Conservation (phyloP, 306 rosid species). For the Astragalus glycyphyllos region DNA sequence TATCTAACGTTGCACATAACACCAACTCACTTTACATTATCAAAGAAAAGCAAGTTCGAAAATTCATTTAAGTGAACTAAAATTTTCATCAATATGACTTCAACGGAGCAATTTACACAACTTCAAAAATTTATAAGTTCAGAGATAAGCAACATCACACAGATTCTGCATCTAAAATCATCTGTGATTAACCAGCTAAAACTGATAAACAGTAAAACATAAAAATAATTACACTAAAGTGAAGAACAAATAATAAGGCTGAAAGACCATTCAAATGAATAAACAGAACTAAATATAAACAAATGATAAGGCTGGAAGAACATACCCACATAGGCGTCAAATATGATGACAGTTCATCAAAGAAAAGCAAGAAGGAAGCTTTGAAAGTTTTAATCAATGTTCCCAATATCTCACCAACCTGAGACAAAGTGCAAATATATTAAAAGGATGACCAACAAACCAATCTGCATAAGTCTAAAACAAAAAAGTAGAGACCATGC, state of each 20-base stretch:
- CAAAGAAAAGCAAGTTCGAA: not conserved
- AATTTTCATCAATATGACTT: not conserved
- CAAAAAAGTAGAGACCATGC: not conserved
- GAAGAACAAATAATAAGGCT: slow-evolving; percentile 1
- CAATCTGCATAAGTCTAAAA: slow-evolving; percentile 14
- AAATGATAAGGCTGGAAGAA: slow-evolving; percentile 12
- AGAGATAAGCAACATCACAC: slow-evolving; percentile 8
- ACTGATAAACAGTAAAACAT: not conserved
- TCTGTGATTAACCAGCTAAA: not conserved
- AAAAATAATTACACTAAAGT: not conserved
- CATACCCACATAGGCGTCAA: slow-evolving; percentile 99
- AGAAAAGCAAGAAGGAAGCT: slow-evolving; percentile 94
- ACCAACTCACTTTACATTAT: slow-evolving; percentile 1
- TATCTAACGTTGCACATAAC: slow-evolving; percentile 6
- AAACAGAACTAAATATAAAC: slow-evolving; percentile 1
- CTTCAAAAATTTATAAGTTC: not conserved
- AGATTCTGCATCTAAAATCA: slow-evolving; percentile 2
- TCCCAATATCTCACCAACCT: slow-evolving; percentile 99
- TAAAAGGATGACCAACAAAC: slow-evolving; percentile 27
- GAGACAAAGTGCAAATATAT: slow-evolving; percentile 37
- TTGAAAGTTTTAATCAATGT: slow-evolving; percentile 95
- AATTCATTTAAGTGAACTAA: slow-evolving; percentile 2
- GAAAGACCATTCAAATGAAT: not conserved
- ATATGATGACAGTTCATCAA: slow-evolving; percentile 90
- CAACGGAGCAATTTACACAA: not conserved